These are phyloP conservation scores for Penicillium concentricum DNA, from an alignment of 2,329 filamentous ascomycete genomes.

Conservation along the genomic window DNA sequence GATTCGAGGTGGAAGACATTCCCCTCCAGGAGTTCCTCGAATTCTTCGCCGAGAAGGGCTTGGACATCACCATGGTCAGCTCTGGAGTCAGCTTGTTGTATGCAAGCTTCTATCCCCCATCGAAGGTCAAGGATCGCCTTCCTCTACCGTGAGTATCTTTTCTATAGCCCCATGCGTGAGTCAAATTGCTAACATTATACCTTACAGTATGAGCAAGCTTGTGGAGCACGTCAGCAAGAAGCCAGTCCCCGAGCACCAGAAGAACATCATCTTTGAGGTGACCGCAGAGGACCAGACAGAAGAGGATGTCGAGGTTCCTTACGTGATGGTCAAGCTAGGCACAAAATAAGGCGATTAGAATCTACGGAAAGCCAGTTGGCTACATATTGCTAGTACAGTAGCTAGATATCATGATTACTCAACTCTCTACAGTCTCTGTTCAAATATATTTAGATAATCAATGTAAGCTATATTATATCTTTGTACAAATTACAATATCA, in stretches of 20 bases:
- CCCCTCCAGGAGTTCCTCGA: constrained; percentile 81
- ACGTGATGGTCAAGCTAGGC: constrained; percentile 79
- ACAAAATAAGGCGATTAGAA: constrained; percentile 32
- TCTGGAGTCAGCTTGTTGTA: constrained; percentile 96
- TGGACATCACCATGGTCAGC: constrained; percentile 88
- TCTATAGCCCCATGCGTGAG: neutral
- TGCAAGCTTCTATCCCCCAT: constrained; percentile 84
- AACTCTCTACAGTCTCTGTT: neutral
- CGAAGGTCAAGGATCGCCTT: constrained; percentile 79
- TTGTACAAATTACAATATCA: constrained; percentile 2
- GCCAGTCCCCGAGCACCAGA: constrained; percentile 83
- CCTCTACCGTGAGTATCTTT: constrained; percentile 60
- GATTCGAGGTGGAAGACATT: constrained; percentile 86
- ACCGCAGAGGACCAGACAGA: constrained; percentile 84
- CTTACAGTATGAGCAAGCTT: constrained; percentile 74
- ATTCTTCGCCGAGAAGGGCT: constrained; percentile 75
- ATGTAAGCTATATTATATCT: neutral
- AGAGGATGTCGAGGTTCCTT: constrained; percentile 95
- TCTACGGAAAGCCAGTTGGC: neutral
- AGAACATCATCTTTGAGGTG: constrained; percentile 94
- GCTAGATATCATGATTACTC: constrained; percentile 11
- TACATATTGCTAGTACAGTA: constrained; percentile 8
- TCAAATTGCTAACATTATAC: constrained; percentile 27
- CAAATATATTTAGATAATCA: constrained; percentile 7
- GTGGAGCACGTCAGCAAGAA: constrained; percentile 91